Percentiles rank a stretch among this genome's conserved stretches.
Conservation (phyloP, 2,329 filamentous ascomycete species). For the Ampelomyces quisqualis region DNA sequence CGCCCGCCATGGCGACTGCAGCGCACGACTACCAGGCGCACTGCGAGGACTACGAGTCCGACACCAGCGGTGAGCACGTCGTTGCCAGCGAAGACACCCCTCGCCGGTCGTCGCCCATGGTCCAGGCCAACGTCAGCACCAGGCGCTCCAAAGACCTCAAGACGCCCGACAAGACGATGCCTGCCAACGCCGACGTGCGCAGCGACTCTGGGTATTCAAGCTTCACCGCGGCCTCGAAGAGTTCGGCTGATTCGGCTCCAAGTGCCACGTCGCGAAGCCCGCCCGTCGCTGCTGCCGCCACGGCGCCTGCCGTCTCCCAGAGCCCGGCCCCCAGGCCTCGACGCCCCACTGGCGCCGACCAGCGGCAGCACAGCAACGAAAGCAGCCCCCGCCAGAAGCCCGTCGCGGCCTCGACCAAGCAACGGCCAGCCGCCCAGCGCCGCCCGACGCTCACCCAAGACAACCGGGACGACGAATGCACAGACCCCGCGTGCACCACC, state of each 20-base stretch:
- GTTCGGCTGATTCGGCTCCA: slow-evolving; percentile 55
- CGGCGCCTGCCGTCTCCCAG: slow-evolving; percentile 16
- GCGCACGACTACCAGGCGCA: slow-evolving; percentile 23
- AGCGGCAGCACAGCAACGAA: slow-evolving; percentile 21
- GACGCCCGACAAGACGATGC: slow-evolving; percentile 33
- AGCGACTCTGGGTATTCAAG: slow-evolving; percentile 66
- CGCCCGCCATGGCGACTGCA: slow-evolving; percentile 25
- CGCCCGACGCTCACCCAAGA: slow-evolving; percentile 19
- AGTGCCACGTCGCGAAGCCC: slow-evolving; percentile 39
- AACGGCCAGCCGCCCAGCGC: slow-evolving; percentile 11
- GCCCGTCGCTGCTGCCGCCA: slow-evolving; percentile 16
- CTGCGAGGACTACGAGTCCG: slow-evolving; percentile 47
- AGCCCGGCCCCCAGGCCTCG: slow-evolving; percentile 16
- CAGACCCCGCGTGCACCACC: slow-evolving; percentile 35
- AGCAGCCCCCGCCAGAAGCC: slow-evolving; percentile 28
- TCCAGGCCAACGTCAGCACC: slow-evolving; percentile 53
- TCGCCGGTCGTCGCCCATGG: slow-evolving; percentile 45
- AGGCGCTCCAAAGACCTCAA: slow-evolving; percentile 49
- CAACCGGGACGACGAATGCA: slow-evolving; percentile 31
- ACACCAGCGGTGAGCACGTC: slow-evolving; percentile 35
- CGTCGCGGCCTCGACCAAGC: slow-evolving; percentile 27
- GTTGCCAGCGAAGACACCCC: slow-evolving; percentile 38
- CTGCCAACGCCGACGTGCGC: slow-evolving; percentile 49
- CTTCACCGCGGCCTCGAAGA: slow-evolving; percentile 55
- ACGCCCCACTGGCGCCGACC: slow-evolving; percentile 21